Base-by-base conservation (phyloP, 768 basidiomycete genomes). In the Amyloporia xantha region DNA sequence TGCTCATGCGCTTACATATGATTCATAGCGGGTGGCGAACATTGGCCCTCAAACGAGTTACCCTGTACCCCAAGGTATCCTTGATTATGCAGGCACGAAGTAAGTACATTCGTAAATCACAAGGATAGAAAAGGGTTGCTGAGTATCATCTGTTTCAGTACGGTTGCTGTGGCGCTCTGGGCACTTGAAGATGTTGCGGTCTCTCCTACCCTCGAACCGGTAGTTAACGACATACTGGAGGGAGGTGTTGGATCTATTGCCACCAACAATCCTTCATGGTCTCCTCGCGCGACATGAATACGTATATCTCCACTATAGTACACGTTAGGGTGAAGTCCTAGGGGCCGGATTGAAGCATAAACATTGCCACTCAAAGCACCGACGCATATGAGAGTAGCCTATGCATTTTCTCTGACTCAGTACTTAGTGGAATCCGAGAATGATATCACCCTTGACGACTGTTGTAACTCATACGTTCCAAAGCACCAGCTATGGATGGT, bases 1-100 rank as follows among this genome's bases (percentile, higher is more conserved):
- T n/a, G 13, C 25, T 43, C 28, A 41, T 27, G 11, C 2, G 12
- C 20, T 3, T 42, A 19, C 44, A 1, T 26, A 17, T 19, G 13
- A 21, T 17, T 4, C 10, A 28, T 33, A 62, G 60, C 59, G 66
- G 2, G 66, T 63, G 3, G 63, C 61, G 7, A 67, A 64, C 41
- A 55, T 64, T 19, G 67, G 66, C 13, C 88, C 89, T 17, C 88
- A 91, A 62, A 68, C 75, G 42, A 84, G 80, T 56, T 91, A 90
- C 76, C 87, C 89, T 1, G 86, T 91, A 5, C 89, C 85, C 39
- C 76, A 86, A 61, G 90, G 90, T 1, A 88, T 91, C 33, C 61
- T 91, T 43, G 67, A 90, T 58, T 87, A 85, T 56, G 70, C 70
- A 26, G 89, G 88, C 30, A 65, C 66, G 53, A 90, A 89, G 86